Evolutionary conservation across 1,139 yeast genomes (phyloP).

Genomic region (Debaryomyces subglobosus): DNA sequence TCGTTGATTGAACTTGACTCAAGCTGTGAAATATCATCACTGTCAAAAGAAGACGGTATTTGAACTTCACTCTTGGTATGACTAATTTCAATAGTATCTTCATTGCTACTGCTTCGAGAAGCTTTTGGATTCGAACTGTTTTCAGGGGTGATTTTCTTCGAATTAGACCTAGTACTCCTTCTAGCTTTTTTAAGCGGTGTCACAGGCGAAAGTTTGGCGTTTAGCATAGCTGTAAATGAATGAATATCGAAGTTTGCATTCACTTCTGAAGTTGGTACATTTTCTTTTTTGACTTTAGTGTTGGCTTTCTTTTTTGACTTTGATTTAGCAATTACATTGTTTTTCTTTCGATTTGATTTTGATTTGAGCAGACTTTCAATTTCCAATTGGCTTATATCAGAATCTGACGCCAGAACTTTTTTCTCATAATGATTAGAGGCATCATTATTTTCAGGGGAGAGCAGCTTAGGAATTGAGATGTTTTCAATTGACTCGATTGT

Average conservation of each 20-base stretch:
- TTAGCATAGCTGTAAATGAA: conserved; percentile 31
- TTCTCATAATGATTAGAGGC: background rate
- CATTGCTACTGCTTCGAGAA: background rate
- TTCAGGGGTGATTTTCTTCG: background rate
- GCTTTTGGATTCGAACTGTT: background rate
- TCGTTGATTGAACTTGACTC: background rate
- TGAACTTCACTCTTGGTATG: background rate
- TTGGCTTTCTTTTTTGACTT: conserved; percentile 11
- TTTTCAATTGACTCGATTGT: background rate
- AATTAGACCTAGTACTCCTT: background rate
- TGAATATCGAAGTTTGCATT: conserved; percentile 26
- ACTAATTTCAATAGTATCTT: background rate
- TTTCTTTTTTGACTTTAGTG: conserved; percentile 9
- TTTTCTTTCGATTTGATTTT: conserved; percentile 1
- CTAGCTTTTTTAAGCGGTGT: background rate
- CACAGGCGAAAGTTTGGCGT: conserved; percentile 21
- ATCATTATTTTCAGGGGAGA: background rate
- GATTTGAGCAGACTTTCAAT: background rate
- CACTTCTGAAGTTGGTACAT: conserved; percentile 5
- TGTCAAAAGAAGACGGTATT: conserved; percentile 4
- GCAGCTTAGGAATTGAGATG: background rate
- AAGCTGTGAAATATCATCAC: conserved; percentile 14
- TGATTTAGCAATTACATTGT: conserved; percentile 11
- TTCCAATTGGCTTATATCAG: background rate
- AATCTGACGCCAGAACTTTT: background rate